A percentile compares a stretch with the other conserved stretches of the same genome.
phyloP scores from a whole-genome alignment of 2,329 filamentous ascomycete species.

The Alternaria novae-zelandiae region DNA sequence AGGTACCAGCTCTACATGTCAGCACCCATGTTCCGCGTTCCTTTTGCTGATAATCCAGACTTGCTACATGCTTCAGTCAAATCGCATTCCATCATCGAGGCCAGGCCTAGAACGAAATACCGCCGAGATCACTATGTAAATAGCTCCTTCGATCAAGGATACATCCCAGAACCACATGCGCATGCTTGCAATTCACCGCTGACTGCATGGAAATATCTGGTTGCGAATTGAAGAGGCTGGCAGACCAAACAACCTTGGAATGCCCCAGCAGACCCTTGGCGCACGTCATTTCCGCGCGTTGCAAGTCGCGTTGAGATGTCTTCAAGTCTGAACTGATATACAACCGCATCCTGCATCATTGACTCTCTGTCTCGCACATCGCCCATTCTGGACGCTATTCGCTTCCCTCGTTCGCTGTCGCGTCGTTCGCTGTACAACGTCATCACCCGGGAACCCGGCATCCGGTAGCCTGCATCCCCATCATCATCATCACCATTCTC shows the following conservation, averaged over 20 bases:
- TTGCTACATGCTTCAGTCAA: not conserved
- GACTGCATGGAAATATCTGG: not conserved
- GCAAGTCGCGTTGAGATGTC: not conserved
- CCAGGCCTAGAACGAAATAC: not conserved
- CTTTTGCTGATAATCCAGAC: not conserved
- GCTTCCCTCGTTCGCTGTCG: not conserved
- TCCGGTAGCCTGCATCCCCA: not conserved
- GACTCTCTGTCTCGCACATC: not conserved
- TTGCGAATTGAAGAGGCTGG: slow-evolving; percentile 2
- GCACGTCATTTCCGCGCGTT: slow-evolving; percentile 12
- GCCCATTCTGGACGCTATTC: not conserved
- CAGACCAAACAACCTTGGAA: slow-evolving; percentile 16
- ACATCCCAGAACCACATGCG: not conserved
- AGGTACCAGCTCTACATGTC: not conserved
- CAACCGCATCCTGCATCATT: not conserved
- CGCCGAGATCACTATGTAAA: not conserved
- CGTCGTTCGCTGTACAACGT: slow-evolving; percentile 2
- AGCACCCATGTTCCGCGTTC: not conserved
- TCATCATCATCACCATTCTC: not conserved
- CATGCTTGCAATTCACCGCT: not conserved
- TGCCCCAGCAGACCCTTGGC: slow-evolving; percentile 9
- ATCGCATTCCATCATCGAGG: not conserved
- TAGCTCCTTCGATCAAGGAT: not conserved
- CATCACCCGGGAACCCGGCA: slow-evolving; percentile 1
- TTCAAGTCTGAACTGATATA: not conserved